Base-by-base conservation (phyloP, 2,329 filamentous ascomycete genomes). In the Didymella lethalis region DNA sequence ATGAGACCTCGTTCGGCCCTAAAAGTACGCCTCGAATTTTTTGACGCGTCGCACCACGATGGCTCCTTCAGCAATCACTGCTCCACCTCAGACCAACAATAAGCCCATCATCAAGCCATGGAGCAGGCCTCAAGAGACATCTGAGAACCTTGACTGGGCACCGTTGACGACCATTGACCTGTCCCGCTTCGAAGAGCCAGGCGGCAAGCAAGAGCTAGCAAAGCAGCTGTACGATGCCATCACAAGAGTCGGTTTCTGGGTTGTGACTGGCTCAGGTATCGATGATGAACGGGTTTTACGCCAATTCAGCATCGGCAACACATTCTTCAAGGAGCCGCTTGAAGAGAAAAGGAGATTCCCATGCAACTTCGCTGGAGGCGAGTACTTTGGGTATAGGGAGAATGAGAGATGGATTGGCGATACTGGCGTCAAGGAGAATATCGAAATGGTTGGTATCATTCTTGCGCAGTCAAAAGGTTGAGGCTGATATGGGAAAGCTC, bases 391-490 rank as follows among this genome's bases (percentile, higher is more conserved):
- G 2, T 70, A 64, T 53, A 46, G 57, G 38, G 32, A 62, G 61
- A 58, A 53, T 11, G 47, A 49, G 32, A 50, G 73, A 20, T 78
- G 76, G 75, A 69, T 77, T 54, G 74, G 75, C 1, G 73, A 78
- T 45, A 77, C 70, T 0, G 74, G 74, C 2, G 69, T 76, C 16
- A 77, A 76, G 34, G 75, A 78, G 31, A 77, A 78, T 52, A 56
- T 77, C 20, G 75, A 78, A 46, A 75, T 77, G 74, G 54, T 59
- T 25, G 3, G 41, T 5, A 23, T 5, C 7, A n/a, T 7, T 12
- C 1, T 4, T n/a, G 5, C 10, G 3, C 11, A 3, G 10, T 23
- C 2, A 23, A 6, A 8, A 40, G 18, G 14, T 2, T 8, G 7
- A 1, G 3, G 7, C 48, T 57, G 28, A 57, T 12, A 2, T 64